Percentiles rank a stretch among this genome's conserved stretches.
Evolutionary conservation across 1,139 yeast species (phyloP).

Genomic region (Scheffersomyces titani): DNA sequence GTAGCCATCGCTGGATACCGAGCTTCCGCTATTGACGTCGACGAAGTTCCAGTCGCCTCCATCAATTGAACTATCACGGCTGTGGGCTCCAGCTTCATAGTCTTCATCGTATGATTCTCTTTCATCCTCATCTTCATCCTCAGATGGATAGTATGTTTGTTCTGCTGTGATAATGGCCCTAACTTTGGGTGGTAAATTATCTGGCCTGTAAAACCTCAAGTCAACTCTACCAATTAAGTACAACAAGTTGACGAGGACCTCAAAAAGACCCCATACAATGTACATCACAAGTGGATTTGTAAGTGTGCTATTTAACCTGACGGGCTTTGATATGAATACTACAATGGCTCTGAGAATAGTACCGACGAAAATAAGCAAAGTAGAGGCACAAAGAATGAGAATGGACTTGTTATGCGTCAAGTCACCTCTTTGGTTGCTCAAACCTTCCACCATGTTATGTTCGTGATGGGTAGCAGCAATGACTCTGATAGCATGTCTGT

Average conservation of each 20-base stretch:
- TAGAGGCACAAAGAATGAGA: conserved; percentile 49
- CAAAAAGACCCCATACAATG: conserved; percentile 66
- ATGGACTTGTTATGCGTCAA: conserved; percentile 53
- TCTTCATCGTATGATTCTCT: not conserved
- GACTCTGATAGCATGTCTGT: conserved; percentile 52
- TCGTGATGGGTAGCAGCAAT: conserved; percentile 50
- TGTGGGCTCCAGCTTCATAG: not conserved
- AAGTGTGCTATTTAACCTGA: conserved; percentile 22
- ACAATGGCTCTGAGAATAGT: conserved; percentile 61
- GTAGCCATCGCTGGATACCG: not conserved
- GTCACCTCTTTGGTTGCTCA: conserved; percentile 44
- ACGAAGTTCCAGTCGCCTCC: not conserved
- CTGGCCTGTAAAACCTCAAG: conserved; percentile 79
- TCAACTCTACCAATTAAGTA: conserved; percentile 68
- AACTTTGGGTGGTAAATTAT: conserved; percentile 45
- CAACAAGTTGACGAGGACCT: conserved; percentile 53
- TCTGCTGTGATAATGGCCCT: conserved; percentile 46
- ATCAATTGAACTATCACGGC: not conserved
- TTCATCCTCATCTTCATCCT: conserved; percentile 18
- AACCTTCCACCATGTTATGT: conserved; percentile 44
- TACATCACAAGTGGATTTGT: conserved; percentile 60
- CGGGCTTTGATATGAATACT: conserved; percentile 40
- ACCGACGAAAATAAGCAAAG: conserved; percentile 56
- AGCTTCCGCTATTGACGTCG: not conserved
- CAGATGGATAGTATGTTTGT: conserved; percentile 34